Evolutionary conservation across 352 stramenopile genomes (phyloP).

Genomic region (Lagenidium giganteum): DNA sequence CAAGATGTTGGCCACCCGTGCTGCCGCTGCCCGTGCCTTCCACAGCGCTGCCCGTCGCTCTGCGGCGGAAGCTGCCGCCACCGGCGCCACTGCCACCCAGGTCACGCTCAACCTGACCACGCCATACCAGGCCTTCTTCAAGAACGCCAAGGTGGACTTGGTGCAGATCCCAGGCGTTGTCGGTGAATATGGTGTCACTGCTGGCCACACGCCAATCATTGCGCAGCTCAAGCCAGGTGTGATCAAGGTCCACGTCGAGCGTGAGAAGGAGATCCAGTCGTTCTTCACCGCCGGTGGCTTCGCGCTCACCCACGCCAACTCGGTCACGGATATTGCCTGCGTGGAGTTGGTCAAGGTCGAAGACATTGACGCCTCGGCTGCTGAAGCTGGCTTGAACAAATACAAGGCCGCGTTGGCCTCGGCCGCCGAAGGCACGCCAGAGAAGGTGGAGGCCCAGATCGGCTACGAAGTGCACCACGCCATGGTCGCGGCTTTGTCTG

Average conservation of each 20-base stretch:
- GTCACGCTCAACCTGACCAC: slow-evolving; percentile 84
- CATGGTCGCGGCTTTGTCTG: slow-evolving; percentile 87
- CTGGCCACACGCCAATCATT: slow-evolving; percentile 95
- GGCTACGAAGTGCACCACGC: slow-evolving; percentile 93
- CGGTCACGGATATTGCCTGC: slow-evolving; percentile 95
- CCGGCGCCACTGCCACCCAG: slow-evolving; percentile 57
- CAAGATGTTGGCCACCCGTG: slow-evolving; percentile 48
- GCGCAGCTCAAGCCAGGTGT: slow-evolving; percentile 97
- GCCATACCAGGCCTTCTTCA: slow-evolving; percentile 81
- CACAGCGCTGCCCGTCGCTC: slow-evolving; percentile 55
- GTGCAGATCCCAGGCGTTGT: slow-evolving; percentile 94
- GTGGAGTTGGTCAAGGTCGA: slow-evolving; percentile 96
- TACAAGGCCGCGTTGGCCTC: slow-evolving; percentile 85
- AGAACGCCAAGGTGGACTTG: slow-evolving; percentile 78
- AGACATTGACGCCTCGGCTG: slow-evolving; percentile 91
- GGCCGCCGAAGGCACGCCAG: slow-evolving; percentile 80
- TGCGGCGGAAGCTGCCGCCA: slow-evolving; percentile 39
- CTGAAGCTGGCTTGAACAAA: slow-evolving; percentile 87
- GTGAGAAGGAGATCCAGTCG: slow-evolving; percentile 89
- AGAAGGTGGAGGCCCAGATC: slow-evolving; percentile 94
- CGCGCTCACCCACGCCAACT: slow-evolving; percentile 95
- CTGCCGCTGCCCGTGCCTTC: slow-evolving; percentile 43
- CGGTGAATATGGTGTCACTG: slow-evolving; percentile 97
- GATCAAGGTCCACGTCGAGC: slow-evolving; percentile 82
- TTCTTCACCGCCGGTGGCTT: slow-evolving; percentile 98